Evolutionary conservation across 306 rosid species (phyloP).

Genomic region (Medicago lupulina): DNA sequence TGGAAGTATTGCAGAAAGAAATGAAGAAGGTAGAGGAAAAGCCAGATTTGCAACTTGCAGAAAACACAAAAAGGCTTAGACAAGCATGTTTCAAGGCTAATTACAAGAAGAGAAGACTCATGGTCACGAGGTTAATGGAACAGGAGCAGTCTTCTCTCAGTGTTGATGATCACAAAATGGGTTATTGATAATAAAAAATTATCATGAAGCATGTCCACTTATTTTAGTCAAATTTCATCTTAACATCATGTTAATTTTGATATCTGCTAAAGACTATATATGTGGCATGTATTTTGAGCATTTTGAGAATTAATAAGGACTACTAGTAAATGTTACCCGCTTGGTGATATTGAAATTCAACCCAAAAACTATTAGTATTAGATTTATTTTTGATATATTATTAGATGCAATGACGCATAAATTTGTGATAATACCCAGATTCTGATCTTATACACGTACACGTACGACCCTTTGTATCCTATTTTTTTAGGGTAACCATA

Average conservation of each 20-base stretch:
- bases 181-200: not conserved
- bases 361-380: no score
- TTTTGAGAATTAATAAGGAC: not conserved
- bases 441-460: no score
- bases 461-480: no score
- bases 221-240: not conserved
- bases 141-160: constrained; percentile 17
- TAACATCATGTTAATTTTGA: not conserved
- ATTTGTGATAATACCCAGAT: no score
- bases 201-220: not conserved
- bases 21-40: constrained; percentile 68
- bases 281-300: not conserved
- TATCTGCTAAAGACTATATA: not conserved
- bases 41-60: constrained; percentile 71
- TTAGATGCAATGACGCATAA: no score
- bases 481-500: no score
- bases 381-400: no score
- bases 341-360: no score
- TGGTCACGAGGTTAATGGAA: constrained; percentile 41
- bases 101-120: constrained; percentile 76
- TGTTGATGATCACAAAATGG: not conserved
- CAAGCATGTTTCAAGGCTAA: constrained; percentile 90
- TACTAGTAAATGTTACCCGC: no score
- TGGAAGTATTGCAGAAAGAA: constrained; percentile 65
- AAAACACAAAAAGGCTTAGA: constrained; percentile 72